A percentile compares a stretch with the other conserved stretches of the same genome.
phyloP scores from a whole-genome alignment of 768 basidiomycete species.

The Piloderma croceum region DNA sequence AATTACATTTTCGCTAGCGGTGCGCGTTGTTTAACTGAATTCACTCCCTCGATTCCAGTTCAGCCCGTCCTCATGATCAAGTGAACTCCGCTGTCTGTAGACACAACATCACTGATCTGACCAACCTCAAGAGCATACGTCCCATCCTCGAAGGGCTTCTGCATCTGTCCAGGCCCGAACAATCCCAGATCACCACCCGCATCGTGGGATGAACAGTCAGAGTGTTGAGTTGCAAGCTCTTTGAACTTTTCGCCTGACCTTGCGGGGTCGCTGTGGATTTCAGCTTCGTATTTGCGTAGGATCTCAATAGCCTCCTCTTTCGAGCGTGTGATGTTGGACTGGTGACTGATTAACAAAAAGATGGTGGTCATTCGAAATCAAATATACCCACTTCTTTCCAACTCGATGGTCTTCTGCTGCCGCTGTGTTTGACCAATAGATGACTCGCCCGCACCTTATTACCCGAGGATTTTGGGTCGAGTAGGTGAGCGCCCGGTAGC shows the following conservation, averaged over 20 bases:
- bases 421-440: conserved; percentile 86
- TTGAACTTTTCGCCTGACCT: conserved; percentile 70
- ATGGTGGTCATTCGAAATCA: neutral
- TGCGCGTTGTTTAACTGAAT: too few species aligned
- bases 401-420: conserved; percentile 71
- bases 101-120: conserved; percentile 75
- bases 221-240: conserved; percentile 67
- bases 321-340: conserved; percentile 76
- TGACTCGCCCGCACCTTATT: conserved; percentile 89
- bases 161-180: conserved; percentile 89
- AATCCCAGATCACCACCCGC: conserved; percentile 83
- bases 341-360: neutral
- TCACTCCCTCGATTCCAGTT: too few species aligned
- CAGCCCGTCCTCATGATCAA: conserved; percentile 82
- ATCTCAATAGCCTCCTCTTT: conserved; percentile 88
- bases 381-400: conserved; percentile 68
- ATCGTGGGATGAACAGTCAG: conserved; percentile 85
- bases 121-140: conserved; percentile 66
- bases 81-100: conserved; percentile 93
- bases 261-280: conserved; percentile 44
- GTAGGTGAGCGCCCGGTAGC: conserved; percentile 66
- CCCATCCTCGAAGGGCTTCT: conserved; percentile 94
- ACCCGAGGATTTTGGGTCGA: conserved; percentile 20
- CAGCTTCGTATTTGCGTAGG: conserved; percentile 53
- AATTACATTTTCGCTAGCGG: too few species aligned